Percentiles rank a stretch among this genome's conserved stretches.
These are phyloP conservation scores for Syncephalastrum monosporum DNA, from an alignment of 371 early-diverging fungal genomes.

Conservation along the genomic window DNA sequence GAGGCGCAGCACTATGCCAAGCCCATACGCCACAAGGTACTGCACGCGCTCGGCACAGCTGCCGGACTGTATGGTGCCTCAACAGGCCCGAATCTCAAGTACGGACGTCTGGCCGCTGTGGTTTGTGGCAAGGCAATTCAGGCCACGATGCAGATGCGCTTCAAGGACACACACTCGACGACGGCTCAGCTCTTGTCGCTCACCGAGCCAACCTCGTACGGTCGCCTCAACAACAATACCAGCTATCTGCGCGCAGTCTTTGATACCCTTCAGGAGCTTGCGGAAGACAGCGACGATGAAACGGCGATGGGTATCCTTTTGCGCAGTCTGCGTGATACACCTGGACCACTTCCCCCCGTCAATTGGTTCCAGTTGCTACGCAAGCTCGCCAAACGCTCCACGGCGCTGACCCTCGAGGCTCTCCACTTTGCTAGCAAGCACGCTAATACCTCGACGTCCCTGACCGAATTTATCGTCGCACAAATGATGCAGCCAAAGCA, in stretches of 20 bases:
- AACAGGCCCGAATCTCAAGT: slow-evolving; percentile 31
- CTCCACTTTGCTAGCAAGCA: slow-evolving; percentile 50
- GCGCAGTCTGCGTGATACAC: slow-evolving; percentile 25
- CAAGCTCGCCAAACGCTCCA: slow-evolving; percentile 30
- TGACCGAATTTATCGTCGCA: slow-evolving; percentile 53
- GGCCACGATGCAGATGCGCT: slow-evolving; percentile 6
- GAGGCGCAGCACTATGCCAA: slow-evolving; percentile 24
- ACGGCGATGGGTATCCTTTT: slow-evolving; percentile 16
- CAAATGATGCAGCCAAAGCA: slow-evolving; percentile 24
- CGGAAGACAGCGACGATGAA: background rate
- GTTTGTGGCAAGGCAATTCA: slow-evolving; percentile 35
- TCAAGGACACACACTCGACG: background rate
- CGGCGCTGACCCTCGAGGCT: slow-evolving; percentile 18
- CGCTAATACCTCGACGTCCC: slow-evolving; percentile 52
- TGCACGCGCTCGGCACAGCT: slow-evolving; percentile 16
- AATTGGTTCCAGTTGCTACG: slow-evolving; percentile 55
- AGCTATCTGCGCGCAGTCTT: slow-evolving; percentile 56
- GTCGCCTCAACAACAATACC: slow-evolving; percentile 46
- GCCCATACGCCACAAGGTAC: slow-evolving; percentile 13
- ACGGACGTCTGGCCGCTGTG: slow-evolving; percentile 39
- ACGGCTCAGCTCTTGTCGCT: slow-evolving; percentile 16
- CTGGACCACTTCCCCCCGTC: slow-evolving; percentile 57
- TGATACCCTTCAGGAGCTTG: slow-evolving; percentile 23
- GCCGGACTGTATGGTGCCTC: slow-evolving; percentile 23
- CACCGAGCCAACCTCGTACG: slow-evolving; percentile 51